Base-by-base conservation (phyloP, 1,139 yeast species). In the Kazachstania sp. region DNA sequence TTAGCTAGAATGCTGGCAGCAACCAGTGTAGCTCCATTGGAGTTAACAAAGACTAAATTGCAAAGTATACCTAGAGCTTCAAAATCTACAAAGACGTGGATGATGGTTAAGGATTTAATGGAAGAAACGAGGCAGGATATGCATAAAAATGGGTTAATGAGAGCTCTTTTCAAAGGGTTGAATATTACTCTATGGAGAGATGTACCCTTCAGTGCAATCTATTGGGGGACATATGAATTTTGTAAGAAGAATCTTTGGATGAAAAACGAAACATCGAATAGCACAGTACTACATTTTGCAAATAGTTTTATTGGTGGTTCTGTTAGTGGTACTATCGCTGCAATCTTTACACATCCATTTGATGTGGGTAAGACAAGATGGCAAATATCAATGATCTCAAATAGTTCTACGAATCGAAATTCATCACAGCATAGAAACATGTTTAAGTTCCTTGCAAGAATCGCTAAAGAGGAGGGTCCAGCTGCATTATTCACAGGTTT, bases 311-410 rank as follows among this genome's bases (percentile, higher is more conserved):
- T 85, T 2, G 78, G 95, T 8, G 99, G 99, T 0, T 83, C 94
- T 0, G 56, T 84, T 0, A 80, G 95, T 7, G 99, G 99, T 1
- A 67, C 85, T 1, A 68, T 85, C 11, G 97, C 97, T 0, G 96
- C 97, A 0, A 58, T 90, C 7, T 70, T 77, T 45, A 92, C 99
- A 2, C 87, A 94, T 51, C 97, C 98, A 1, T 92, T 92, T 61
- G 99, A 92, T 64, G 98, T 94, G 9, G 98, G 97, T 7, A 92
- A 92, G 61, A 92, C 99, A 4, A 74, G 98, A 58, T 71, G 87
- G 51, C 99, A 92, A 66, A 86, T 88, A 11, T 65, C 67, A 38
- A 57, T 50, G 49, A 45, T 46, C 28, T 16, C 38, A 12, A 30
- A 29, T 20, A 35, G 19, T 15, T 3, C 61, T 39, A 12, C 15